Evolutionary conservation across 1,284 basidiomycete genomes (phyloP).

Genomic region (Golubevia pallescens): DNA sequence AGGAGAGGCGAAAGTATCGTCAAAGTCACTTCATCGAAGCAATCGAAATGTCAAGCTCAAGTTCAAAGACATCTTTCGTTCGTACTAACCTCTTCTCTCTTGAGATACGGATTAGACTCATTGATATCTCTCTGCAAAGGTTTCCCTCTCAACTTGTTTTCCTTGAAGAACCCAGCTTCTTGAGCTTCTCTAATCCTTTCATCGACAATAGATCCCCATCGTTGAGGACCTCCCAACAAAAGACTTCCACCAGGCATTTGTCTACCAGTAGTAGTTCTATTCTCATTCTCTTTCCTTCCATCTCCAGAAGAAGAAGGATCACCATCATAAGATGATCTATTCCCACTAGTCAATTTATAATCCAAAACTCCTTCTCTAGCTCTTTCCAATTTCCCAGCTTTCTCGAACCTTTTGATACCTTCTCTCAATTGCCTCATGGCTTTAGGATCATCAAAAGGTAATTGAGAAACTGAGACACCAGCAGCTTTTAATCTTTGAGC

Average conservation of each 20-base stretch:
- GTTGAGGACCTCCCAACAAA: conserved; percentile 19
- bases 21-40: too few species aligned
- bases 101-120: conserved; percentile 75
- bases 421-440: conserved; percentile 70
- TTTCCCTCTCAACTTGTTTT: conserved; percentile 77
- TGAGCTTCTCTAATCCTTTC: conserved; percentile 80
- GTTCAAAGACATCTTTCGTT: too few species aligned
- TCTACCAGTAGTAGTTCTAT: conserved; percentile 27
- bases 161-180: conserved; percentile 74
- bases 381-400: conserved; percentile 71
- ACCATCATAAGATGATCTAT: conserved; percentile 67
- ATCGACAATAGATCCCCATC: conserved; percentile 70
- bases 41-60: too few species aligned
- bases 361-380: conserved; percentile 78
- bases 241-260: conserved; percentile 74
- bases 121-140: conserved; percentile 72
- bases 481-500: conserved; percentile 26
- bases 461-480: conserved; percentile 17
- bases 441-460: conserved; percentile 68
- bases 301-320: conserved; percentile 47
- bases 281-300: not conserved
- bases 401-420: conserved; percentile 68
- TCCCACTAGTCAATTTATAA: conserved; percentile 69
- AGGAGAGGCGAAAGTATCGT: too few species aligned
- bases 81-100: conserved; percentile 33